phyloP scores from a whole-genome alignment of 805 yeast species.

The Blastobotrys terrestris region DNA sequence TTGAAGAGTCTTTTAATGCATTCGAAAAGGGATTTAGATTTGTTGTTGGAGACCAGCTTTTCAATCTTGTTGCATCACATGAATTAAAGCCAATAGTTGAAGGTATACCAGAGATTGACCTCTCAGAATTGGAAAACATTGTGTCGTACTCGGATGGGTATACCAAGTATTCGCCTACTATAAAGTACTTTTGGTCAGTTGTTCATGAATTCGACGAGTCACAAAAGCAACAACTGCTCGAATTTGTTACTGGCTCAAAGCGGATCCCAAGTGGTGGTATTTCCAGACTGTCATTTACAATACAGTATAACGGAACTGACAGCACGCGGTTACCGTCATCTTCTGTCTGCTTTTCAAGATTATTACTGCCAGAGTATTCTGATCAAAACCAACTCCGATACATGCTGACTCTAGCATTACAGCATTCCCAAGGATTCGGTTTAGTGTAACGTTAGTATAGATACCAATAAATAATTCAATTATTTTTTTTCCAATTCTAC shows the following conservation, averaged over 20 bases:
- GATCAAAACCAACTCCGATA: conserved; percentile 26
- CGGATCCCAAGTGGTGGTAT: conserved; percentile 46
- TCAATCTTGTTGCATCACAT: conserved; percentile 11
- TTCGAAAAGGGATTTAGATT: conserved; percentile 22
- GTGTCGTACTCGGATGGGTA: conserved; percentile 39
- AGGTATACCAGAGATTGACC: conserved; percentile 37
- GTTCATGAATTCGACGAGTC: conserved; percentile 35
- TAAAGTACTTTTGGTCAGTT: conserved; percentile 41
- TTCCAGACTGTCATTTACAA: conserved; percentile 39
- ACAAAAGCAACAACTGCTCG: conserved; percentile 37
- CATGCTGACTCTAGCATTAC: conserved; percentile 22
- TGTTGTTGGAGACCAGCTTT: conserved; percentile 14
- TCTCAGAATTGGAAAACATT: conserved; percentile 36
- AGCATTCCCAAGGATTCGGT: conserved; percentile 29
- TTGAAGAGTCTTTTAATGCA: conserved; percentile 14
- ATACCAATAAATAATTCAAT: not conserved
- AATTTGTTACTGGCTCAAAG: conserved; percentile 45
- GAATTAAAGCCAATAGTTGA: conserved; percentile 33
- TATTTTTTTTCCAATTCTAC: not conserved
- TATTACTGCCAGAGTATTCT: conserved; percentile 43
- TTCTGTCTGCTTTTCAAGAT: conserved; percentile 43
- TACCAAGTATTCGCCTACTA: conserved; percentile 32
- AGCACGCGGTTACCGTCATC: conserved; percentile 42
- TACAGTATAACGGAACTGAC: conserved; percentile 37
- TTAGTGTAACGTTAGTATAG: conserved; percentile 13